phyloP scores from a whole-genome alignment of 163 green algal genomes.

The Volvox carteri region DNA sequence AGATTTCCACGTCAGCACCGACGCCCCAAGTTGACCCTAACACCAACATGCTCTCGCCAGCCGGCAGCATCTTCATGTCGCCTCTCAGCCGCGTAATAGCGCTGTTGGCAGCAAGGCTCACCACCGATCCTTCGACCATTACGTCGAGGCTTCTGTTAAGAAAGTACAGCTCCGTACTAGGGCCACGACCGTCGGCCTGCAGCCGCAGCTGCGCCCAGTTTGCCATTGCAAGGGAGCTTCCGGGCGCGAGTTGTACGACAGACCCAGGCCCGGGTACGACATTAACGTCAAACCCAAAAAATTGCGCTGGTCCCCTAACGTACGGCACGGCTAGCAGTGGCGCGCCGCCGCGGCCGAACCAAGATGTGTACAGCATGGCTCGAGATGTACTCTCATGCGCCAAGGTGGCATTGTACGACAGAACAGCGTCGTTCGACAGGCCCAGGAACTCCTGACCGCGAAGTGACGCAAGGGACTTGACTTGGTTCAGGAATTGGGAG shows the following conservation, averaged over 20 bases:
- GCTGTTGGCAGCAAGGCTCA: neutral
- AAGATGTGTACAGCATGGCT: neutral
- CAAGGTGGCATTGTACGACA: slow-evolving; percentile 50
- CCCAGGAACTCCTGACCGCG: neutral
- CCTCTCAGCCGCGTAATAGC: neutral
- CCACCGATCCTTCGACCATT: neutral
- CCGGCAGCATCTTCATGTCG: neutral
- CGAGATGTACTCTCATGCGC: neutral
- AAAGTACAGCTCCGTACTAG: neutral
- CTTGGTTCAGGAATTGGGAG: neutral
- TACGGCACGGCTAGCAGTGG: neutral
- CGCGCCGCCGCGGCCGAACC: slow-evolving; percentile 17
- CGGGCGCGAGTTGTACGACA: neutral
- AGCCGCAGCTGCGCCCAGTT: neutral
- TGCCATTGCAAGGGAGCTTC: slow-evolving; percentile 4
- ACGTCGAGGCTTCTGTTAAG: neutral
- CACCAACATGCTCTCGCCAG: neutral
- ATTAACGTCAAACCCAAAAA: neutral
- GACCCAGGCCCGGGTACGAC: neutral
- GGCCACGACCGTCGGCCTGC: neutral
- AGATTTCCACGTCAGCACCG: neutral
- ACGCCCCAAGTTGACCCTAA: neutral
- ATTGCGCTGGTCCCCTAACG: neutral
- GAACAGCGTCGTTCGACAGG: neutral
- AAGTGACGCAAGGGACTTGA: neutral